Conservation (phyloP, 1,284 basidiomycete genomes). For the Retiboletus flavoniger region DNA sequence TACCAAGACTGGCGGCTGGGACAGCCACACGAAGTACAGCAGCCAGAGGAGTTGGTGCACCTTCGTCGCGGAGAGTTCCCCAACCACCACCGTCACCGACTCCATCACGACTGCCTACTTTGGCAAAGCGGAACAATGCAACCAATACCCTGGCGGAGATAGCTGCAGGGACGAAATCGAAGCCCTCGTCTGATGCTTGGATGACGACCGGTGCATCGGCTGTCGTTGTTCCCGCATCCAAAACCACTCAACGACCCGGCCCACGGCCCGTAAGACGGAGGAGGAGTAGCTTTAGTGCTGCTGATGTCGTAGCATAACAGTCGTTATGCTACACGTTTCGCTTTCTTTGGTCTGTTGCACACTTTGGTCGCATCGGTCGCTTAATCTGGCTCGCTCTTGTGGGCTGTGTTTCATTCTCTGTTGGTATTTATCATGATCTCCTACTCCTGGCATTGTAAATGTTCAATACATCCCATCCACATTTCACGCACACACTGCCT, state of each 20-base stretch:
- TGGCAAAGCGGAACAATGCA: conserved; percentile 57
- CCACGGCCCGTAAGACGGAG: conserved; percentile 67
- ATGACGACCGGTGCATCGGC: conserved; percentile 68
- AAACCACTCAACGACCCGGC: conserved; percentile 63
- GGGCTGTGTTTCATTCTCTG: conserved; percentile 6
- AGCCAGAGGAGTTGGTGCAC: conserved; percentile 42
- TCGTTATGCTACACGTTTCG: conserved; percentile 5
- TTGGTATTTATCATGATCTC: conserved; percentile 34
- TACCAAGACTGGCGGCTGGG: conserved; percentile 65
- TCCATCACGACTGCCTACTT: conserved; percentile 72
- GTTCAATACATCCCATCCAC: conserved; percentile 22
- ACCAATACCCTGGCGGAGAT: conserved; percentile 53
- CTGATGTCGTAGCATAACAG: conserved; percentile 68
- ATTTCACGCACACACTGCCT: conserved; percentile 13
- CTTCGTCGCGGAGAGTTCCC: conserved; percentile 39
- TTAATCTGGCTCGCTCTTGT: conserved; percentile 7
- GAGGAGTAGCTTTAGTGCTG: conserved; percentile 79
- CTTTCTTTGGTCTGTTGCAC: conserved; percentile 14
- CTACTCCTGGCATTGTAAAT: conserved; percentile 32
- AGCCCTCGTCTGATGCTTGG: conserved; percentile 58
- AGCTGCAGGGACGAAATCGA: conserved; percentile 36
- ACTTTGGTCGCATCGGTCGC: conserved; percentile 2
- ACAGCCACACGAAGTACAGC: conserved; percentile 40
- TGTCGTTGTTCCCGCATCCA: conserved; percentile 65
- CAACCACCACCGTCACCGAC: conserved; percentile 55